Base-by-base conservation (phyloP, 768 basidiomycete genomes). In the Russula brevipes region DNA sequence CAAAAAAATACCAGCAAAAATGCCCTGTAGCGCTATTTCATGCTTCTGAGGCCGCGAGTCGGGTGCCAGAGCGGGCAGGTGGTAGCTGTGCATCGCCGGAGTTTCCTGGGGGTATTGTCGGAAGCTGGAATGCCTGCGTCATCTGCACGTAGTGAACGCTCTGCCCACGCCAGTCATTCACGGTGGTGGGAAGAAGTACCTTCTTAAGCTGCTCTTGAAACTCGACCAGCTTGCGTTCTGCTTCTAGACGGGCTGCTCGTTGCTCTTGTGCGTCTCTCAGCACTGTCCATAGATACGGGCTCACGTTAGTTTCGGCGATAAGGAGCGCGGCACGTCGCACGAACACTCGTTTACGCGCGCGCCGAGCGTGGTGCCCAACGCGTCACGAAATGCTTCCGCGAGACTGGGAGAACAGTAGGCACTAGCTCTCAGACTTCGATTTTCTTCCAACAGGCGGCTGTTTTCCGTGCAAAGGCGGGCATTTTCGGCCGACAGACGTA, bases 171-270 rank as follows among this genome's bases (percentile, higher is more conserved):
- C 54, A 24, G 38, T 4, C 11, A 14, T 14, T 56, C 64, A 68
- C 46, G 59, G 45, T 46, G 60, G 50, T 39, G 24, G 24, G 85
- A 85, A 59, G 82, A 76, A 68, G 76, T 71, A 89, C 67, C 63
- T 81, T 79, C 8, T 72, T 76, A 67, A 79, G 78, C 44, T 85
- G 81, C 75, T 85, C 85, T 71, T 80, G 82, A 71, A 79, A 75
- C 72, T 80, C 81, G 77, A 80, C 62, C 24, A 71, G 75, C 65
- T 81, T 80, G 55, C 77, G 79, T 53, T 72, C 78, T 58, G 74
- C 74, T 52, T 71, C 75, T 7, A 74, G 66, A 51, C 70, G 75
- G 7, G 73, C 80, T 71, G 79, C 45, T 47, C 76, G 76, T 63
- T 80, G 76, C 54, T 79, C 67, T 46, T 66, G 65, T 30, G 56